A percentile compares a stretch with the other conserved stretches of the same genome.
Evolutionary conservation across 1,284 basidiomycete genomes (phyloP).

Genomic region (Ustilago loliicola): DNA sequence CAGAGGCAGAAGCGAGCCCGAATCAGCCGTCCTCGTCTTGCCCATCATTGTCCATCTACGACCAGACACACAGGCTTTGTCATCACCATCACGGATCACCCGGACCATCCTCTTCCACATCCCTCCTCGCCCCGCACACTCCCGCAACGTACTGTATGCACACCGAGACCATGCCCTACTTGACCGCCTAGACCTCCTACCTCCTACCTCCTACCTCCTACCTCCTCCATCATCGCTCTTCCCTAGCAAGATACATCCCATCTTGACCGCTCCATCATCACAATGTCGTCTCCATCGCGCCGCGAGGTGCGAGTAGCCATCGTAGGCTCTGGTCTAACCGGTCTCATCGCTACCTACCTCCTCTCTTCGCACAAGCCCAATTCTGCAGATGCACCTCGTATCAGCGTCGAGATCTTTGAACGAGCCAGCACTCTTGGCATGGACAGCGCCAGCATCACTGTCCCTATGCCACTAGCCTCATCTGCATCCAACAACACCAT

Average conservation of each 20-base stretch:
- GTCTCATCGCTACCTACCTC: conserved; percentile 88
- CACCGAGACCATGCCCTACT: too few species aligned
- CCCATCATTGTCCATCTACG: too few species aligned
- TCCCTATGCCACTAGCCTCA: conserved; percentile 23
- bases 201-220: not conserved
- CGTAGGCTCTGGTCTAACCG: conserved; percentile 88
- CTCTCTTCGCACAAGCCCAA: conserved; percentile 73
- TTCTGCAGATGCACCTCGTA: not conserved
- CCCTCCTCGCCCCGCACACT: too few species aligned
- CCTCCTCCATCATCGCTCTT: not conserved
- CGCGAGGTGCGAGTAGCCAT: conserved; percentile 76
- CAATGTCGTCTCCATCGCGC: conserved; percentile 11
- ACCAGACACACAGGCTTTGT: not conserved
- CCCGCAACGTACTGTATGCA: not conserved
- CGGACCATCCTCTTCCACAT: not conserved
- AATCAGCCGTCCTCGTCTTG: not conserved
- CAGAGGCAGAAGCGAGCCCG: not conserved
- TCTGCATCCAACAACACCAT: not conserved
- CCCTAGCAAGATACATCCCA: not conserved
- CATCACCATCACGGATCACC: not conserved
- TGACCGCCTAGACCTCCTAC: too few species aligned
- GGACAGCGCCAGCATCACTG: conserved; percentile 64
- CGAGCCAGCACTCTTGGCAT: conserved; percentile 59
- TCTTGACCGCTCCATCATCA: not conserved
- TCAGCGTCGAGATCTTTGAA: conserved; percentile 61